A percentile compares a stretch with the other conserved stretches of the same genome.
Conservation (phyloP, 2,329 filamentous ascomycete species). For the Phyllosticta citriasiana region DNA sequence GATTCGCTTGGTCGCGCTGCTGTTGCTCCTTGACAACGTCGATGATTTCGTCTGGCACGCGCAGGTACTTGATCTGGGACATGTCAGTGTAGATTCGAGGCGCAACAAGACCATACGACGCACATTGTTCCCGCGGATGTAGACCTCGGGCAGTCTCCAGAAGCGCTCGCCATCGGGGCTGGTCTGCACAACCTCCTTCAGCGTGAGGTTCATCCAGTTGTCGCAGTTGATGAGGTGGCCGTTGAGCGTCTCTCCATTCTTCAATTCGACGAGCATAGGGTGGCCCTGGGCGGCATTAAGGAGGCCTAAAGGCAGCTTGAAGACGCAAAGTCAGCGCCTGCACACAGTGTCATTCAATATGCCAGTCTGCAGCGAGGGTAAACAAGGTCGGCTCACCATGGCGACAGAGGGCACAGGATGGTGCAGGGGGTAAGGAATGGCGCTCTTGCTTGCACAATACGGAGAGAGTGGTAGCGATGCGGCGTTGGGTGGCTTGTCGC, state of each 20-base stretch:
- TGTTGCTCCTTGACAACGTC: slow-evolving; percentile 90
- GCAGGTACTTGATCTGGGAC: slow-evolving; percentile 88
- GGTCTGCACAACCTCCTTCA: slow-evolving; percentile 96
- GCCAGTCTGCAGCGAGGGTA: neutral
- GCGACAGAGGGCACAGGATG: neutral
- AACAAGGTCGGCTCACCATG: slow-evolving; percentile 9
- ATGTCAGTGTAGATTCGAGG: neutral
- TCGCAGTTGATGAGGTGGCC: slow-evolving; percentile 94
- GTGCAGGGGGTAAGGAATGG: neutral
- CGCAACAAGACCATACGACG: slow-evolving; percentile 23
- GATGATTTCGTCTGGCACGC: slow-evolving; percentile 93
- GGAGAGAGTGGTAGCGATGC: neutral
- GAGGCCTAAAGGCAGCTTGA: slow-evolving; percentile 60
- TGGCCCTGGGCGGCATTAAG: slow-evolving; percentile 94
- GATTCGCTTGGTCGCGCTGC: slow-evolving; percentile 50
- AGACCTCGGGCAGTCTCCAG: slow-evolving; percentile 82
- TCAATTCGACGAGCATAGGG: slow-evolving; percentile 94
- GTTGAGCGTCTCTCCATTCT: slow-evolving; percentile 95
- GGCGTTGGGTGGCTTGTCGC: neutral
- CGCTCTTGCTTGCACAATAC: neutral
- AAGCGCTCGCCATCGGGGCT: slow-evolving; percentile 93
- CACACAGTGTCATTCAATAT: slow-evolving; percentile 11
- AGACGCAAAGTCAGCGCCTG: slow-evolving; percentile 19
- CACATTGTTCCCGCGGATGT: slow-evolving; percentile 96
- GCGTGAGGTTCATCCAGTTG: slow-evolving; percentile 98